Base-by-base conservation (phyloP, 805 yeast genomes). In the Wickerhamomyces rabaulensis region DNA sequence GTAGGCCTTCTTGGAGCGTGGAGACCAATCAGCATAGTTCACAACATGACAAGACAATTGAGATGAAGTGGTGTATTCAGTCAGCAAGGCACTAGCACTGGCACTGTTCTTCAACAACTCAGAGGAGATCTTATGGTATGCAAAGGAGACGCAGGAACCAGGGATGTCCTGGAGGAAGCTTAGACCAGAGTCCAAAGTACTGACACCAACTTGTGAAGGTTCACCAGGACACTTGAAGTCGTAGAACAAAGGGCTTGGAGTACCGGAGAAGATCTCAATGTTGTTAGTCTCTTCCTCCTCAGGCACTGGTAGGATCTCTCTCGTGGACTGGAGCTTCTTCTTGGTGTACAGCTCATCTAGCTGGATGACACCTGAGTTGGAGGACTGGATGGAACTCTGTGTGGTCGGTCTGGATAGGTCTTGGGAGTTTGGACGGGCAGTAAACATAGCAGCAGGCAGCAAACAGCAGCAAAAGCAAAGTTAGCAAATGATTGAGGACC, bases 61-160 rank as follows among this genome's bases (percentile, higher is more conserved):
- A 0, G 62, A 57, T 1, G 62, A 56, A 5, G 44, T 39, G 1
- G 62, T 52, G 43, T 35, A 47, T 4, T 46, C 48, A 15, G 54
- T 47, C 10, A 22, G 27, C 8, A 12, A n/a, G 16, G 39, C 39
- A 36, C 22, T 13, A 17, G 15, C 33, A 17, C 35, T 25, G 26
- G 13, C 36, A 29, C n/a, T 17, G 12, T 40, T 41, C 10, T 29
- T 43, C 10, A 26, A 4, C 15, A 43, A 19, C 25, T 48, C 53
- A 17, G 52, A 26, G 6, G 53, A 35, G 15, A 53, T 25, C 20
- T 46, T 49, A 13, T 39, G 20, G 6, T 40, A 35, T 4, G 53
- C 49, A 39, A 47, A 39, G 4, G 46, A 43, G 6, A 51, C 20
- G 36, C 51, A 49, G 4, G 54, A 41, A 8, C 44, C 15, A 4